phyloP scores from a whole-genome alignment of 2,329 filamentous ascomycete genomes.

The Trichoderma guizhouense region DNA sequence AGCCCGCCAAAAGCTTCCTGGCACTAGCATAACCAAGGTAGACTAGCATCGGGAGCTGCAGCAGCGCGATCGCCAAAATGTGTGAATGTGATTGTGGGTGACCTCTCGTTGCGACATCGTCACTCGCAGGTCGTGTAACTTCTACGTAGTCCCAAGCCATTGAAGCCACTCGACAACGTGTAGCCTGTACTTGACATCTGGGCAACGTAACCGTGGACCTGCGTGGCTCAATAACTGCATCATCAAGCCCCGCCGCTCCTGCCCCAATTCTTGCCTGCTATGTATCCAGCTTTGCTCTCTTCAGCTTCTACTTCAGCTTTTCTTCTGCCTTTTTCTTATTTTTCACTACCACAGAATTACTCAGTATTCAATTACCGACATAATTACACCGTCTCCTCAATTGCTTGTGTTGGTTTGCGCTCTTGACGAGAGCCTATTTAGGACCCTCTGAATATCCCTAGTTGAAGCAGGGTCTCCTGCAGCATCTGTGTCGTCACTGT shows the following conservation, averaged over 20 bases:
- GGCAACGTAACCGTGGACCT: background rate
- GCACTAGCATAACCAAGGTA: background rate
- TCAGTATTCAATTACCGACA: too few species aligned
- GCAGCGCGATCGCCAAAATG: background rate
- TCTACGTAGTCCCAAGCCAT: background rate
- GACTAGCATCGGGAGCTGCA: conserved; percentile 1
- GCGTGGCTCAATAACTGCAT: conserved; percentile 1
- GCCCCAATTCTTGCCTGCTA: background rate
- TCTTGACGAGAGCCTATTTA: background rate
- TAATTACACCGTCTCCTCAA: background rate
- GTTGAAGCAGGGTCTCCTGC: background rate
- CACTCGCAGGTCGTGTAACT: background rate
- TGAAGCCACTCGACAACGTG: background rate
- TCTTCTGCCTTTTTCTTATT: background rate
- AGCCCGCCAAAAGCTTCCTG: background rate
- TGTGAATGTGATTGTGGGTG: background rate
- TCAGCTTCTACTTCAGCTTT: background rate
- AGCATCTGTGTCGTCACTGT: background rate
- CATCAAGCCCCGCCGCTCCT: conserved; percentile 2
- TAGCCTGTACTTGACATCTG: background rate
- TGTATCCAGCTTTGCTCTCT: conserved; percentile 1
- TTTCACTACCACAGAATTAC: background rate
- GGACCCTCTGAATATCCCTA: background rate
- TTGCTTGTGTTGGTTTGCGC: background rate
- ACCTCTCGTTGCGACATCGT: background rate